Base-by-base conservation (phyloP, 768 basidiomycete species). In the Scleroderma bovista region DNA sequence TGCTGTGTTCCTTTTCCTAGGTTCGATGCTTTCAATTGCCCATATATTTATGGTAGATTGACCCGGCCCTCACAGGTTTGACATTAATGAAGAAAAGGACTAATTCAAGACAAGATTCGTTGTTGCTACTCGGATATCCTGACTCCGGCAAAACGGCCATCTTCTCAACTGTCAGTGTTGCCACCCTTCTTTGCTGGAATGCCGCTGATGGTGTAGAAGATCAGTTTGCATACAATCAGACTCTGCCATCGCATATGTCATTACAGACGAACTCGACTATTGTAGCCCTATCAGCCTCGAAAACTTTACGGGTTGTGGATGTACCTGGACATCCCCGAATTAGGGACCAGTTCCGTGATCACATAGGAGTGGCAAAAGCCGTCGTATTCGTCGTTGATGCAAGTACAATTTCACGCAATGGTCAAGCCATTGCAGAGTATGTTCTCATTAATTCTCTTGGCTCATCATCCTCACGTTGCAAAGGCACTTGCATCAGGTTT, bases 321-420 rank as follows among this genome's bases (percentile, higher is more conserved):
- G 68, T 93, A 37, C 90, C 90, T 8, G 90, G 90, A n/a, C 90
- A 93, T 63, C 86, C 89, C 10, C 78, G 90, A 37, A 76, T 93
- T 48, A 70, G 88, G 26, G 78, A 78, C 57, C 86, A 89, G 58
- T 87, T 89, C 60, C 70, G 67, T 43, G 87, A 90, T 37, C 67
- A 84, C 57, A 63, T 93, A 19, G 51, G 69, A 5, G 74, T 80
- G 31, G 78, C 87, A 2, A 84, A 81, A 57, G 81, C 72, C 3
- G 64, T 93, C 24, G 81, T 77, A 5, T 93, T 93, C 60, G 84
- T 91, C 1, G 86, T 91, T 1, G 90, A 93, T 63, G 76, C 85
- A 7, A 86, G 80, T 58, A 86, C 81, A 0, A 69, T 93, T 23
- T 88, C 90, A 24, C 75, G 90, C 45, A 90, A 85, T 62, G 84